These are phyloP conservation scores for Lepiota venenata DNA, from an alignment of 768 basidiomycete species.

Conservation along the genomic window DNA sequence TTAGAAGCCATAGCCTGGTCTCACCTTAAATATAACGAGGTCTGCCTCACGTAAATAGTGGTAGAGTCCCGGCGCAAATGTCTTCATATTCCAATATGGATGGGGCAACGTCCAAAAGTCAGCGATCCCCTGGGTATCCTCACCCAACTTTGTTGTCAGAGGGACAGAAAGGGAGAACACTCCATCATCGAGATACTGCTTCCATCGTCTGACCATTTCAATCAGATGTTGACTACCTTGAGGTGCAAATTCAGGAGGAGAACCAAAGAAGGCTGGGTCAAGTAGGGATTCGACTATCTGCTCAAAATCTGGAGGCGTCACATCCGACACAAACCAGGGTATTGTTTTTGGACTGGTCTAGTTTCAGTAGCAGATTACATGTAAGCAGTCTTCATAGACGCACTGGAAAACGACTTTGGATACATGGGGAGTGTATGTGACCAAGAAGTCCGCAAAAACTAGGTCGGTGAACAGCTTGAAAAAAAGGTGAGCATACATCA, in stretches of 20 bases:
- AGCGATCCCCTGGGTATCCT: constrained; percentile 22
- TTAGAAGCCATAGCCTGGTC: constrained; percentile 1
- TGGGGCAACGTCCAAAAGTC: constrained; percentile 74
- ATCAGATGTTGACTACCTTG: constrained; percentile 39
- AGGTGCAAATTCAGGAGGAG: constrained; percentile 18
- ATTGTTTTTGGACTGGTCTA: constrained; percentile 81
- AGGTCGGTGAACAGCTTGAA: constrained; percentile 86
- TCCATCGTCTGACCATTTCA: constrained; percentile 70
- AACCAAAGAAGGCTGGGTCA: constrained; percentile 59
- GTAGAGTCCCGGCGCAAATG: constrained; percentile 49
- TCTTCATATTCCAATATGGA: constrained; percentile 75
- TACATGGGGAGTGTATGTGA: constrained; percentile 85
- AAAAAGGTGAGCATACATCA: background rate
- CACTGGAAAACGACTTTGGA: constrained; percentile 88
- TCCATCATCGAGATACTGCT: constrained; percentile 62
- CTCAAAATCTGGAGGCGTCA: constrained; percentile 82
- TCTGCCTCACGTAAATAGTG: constrained; percentile 47
- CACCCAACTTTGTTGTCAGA: constrained; percentile 51
- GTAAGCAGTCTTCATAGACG: constrained; percentile 20
- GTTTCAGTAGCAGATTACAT: background rate
- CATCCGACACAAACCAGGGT: constrained; percentile 98
- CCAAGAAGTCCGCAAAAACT: constrained; percentile 89
- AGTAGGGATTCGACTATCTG: constrained; percentile 55
- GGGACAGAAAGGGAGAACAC: constrained; percentile 74
- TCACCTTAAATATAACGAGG: constrained; percentile 83